Evolutionary conservation across 805 yeast genomes (phyloP).

Genomic region (Starmerella vaccinii): DNA sequence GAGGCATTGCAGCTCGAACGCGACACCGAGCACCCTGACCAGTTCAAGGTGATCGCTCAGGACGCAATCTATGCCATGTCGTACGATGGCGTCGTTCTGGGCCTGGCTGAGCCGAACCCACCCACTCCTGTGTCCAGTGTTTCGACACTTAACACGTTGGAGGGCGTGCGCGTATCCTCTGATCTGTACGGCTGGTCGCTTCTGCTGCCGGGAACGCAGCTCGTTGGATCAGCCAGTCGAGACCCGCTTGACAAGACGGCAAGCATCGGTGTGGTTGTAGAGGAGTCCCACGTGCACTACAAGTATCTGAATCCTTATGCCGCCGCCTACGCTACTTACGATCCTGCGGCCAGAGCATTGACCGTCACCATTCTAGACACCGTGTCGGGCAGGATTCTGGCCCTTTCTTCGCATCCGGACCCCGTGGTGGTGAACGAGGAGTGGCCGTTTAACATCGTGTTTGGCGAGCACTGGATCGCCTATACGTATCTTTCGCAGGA

Average conservation of each 20-base stretch:
- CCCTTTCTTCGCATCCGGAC: slow-evolving; percentile 36
- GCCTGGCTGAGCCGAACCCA: slow-evolving; percentile 7
- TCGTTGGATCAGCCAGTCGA: slow-evolving; percentile 36
- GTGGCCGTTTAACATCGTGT: slow-evolving; percentile 41
- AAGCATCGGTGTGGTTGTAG: slow-evolving; percentile 57
- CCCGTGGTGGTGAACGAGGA: slow-evolving; percentile 36
- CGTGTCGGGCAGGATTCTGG: slow-evolving; percentile 55
- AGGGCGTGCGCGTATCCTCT: not conserved
- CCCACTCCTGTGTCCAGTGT: slow-evolving; percentile 1
- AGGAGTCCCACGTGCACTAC: slow-evolving; percentile 57
- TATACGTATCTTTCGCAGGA: slow-evolving; percentile 47
- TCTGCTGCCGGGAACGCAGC: slow-evolving; percentile 18
- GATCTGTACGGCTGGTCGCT: slow-evolving; percentile 10
- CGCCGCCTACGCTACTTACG: slow-evolving; percentile 42
- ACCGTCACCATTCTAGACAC: slow-evolving; percentile 52
- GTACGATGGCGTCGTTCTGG: slow-evolving; percentile 17
- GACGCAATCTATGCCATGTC: slow-evolving; percentile 22
- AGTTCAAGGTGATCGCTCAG: slow-evolving; percentile 24
- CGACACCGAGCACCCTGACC: slow-evolving; percentile 7
- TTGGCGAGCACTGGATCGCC: slow-evolving; percentile 78
- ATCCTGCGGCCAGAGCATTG: slow-evolving; percentile 30
- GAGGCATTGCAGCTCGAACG: slow-evolving; percentile 17
- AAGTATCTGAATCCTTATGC: slow-evolving; percentile 71
- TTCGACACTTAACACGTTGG: not conserved
- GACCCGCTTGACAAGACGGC: slow-evolving; percentile 38